Evolutionary conservation across 441 rosid genomes (phyloP), one percentile per base, ranked within the genome.

Genomic region (Adansonia grandidieri): DNA sequence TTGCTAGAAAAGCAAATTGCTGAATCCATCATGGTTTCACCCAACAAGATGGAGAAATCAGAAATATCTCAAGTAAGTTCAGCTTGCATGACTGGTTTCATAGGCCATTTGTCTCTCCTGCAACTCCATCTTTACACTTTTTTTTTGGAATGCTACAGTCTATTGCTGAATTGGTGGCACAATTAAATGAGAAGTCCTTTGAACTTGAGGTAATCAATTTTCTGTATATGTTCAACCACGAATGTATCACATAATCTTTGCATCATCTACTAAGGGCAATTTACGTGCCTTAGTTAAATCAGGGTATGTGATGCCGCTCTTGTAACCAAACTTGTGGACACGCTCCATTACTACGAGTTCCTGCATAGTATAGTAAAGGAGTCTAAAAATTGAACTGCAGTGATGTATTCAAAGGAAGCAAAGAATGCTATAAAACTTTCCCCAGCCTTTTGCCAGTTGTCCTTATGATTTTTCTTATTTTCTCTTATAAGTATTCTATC

Each of bases 181-280:
- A 92, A 79, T 85, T 96, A 84, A 91, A 93, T 84, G 98, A 96
- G 87, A 94, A 93, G 86, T 92, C 98, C 63, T 92, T 96, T 68
- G 99, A 96, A 85, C 98, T 96, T 50, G 98, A 96, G 99, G 99
- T 96, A 76, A 87, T 75, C 64, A 65, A 65, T 77, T 81, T 82
- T 40, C 70, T 73, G 15, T 78, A 73, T 51, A 57, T 80, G 42
- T 78, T 78, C 61, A 62, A 28, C 15, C 61, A 17, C 51, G 65
- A 66, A 58, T 74, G 47, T 22, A 5, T 68, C 57, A 22, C 24
- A 73, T 65, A 70, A 58, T 60, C 58, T 77, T 74, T 51, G 48
- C 61, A 51, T 28, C 67, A 42, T 57, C 54, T 37, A 7, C 15
- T 1, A 42, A 73, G 14, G 64, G 76, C 17, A 58, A 22, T 40